These are phyloP conservation scores for Zygosaccharomyces sapae DNA, from an alignment of 1,139 yeast genomes.

Conservation along the genomic window DNA sequence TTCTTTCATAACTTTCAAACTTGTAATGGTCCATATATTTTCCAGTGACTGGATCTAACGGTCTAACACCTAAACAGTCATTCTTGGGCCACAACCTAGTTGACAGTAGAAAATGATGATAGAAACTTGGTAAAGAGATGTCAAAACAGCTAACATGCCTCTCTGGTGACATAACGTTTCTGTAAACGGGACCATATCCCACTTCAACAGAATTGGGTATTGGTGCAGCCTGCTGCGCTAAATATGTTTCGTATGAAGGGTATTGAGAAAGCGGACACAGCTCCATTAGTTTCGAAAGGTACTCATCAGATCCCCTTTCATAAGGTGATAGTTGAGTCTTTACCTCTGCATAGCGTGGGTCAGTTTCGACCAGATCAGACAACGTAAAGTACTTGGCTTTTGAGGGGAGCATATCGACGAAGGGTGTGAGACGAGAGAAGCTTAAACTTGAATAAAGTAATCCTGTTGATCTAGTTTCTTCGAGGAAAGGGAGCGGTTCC, in stretches of 20 bases:
- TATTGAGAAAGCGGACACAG: conserved; percentile 28
- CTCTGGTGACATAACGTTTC: conserved; percentile 44
- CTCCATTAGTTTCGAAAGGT: conserved; percentile 23
- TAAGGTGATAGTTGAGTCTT: conserved; percentile 20
- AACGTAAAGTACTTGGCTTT: neutral
- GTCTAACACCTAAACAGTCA: conserved; percentile 52
- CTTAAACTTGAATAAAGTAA: too few relatives aligned
- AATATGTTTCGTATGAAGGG: conserved; percentile 22
- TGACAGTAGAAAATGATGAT: conserved; percentile 46
- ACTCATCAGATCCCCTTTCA: conserved; percentile 28
- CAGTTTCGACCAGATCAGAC: conserved; percentile 12
- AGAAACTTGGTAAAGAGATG: conserved; percentile 48
- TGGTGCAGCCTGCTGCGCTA: conserved; percentile 39
- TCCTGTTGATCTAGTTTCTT: too few relatives aligned
- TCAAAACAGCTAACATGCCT: conserved; percentile 45
- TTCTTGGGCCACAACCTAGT: conserved; percentile 39
- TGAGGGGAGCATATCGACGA: neutral
- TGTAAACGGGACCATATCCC: conserved; percentile 53
- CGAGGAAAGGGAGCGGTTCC: neutral
- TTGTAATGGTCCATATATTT: conserved; percentile 44
- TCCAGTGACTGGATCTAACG: conserved; percentile 41
- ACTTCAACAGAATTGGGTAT: conserved; percentile 44
- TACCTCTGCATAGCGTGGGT: conserved; percentile 20
- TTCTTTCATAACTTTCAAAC: conserved; percentile 46
- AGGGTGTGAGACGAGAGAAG: too few relatives aligned